Conservation (phyloP, 257 asterid species). For the Primulina huaijiensis region DNA sequence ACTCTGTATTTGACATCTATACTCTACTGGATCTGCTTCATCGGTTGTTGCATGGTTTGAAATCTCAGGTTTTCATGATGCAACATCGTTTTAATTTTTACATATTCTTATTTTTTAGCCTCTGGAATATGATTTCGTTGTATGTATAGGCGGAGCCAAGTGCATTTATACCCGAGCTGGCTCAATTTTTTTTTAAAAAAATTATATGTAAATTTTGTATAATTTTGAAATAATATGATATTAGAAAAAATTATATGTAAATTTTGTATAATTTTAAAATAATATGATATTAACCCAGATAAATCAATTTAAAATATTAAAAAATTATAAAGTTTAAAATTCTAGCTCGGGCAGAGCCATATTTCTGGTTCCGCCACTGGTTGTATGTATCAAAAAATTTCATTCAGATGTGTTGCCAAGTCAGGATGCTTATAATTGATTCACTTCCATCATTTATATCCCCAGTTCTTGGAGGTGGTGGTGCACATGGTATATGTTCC, state of each 20-base stretch:
- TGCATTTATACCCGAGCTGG: too few relatives aligned
- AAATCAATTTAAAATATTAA: too few relatives aligned
- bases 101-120: slow-evolving; percentile 14
- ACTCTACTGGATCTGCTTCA: slow-evolving; percentile 68
- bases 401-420: slow-evolving; percentile 41
- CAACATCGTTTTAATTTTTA: not conserved
- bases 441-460: slow-evolving; percentile 82
- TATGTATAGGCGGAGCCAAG: too few relatives aligned
- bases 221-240: too few relatives aligned
- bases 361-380: too few relatives aligned
- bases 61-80: slow-evolving; percentile 50
- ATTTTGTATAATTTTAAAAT: too few relatives aligned
- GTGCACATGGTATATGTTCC: slow-evolving; percentile 54
- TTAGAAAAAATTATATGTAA: too few relatives aligned
- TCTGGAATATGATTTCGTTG: not conserved
- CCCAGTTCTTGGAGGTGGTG: slow-evolving; percentile 80
- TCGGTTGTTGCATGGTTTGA: slow-evolving; percentile 45
- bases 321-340: too few relatives aligned
- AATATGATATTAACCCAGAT: too few relatives aligned
- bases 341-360: too few relatives aligned
- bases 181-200: too few relatives aligned
- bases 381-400: slow-evolving; percentile 8
- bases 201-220: too few relatives aligned
- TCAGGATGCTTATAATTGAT: slow-evolving; percentile 70
- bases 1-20: slow-evolving; percentile 69